Evolutionary conservation across 106 monocot species (phyloP).

Genomic region (Dendrobium huoshanense): DNA sequence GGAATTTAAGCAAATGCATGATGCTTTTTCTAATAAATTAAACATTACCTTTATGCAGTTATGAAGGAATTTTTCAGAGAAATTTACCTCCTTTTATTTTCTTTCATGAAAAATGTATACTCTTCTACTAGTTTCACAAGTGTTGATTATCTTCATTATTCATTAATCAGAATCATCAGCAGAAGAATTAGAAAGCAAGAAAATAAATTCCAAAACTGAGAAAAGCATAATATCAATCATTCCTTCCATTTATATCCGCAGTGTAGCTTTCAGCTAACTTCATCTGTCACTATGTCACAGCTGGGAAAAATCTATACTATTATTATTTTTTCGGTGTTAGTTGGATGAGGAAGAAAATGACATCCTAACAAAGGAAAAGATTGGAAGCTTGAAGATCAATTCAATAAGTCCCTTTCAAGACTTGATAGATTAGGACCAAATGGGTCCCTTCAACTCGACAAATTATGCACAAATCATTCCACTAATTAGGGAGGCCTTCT

Average conservation of each 20-base stretch:
- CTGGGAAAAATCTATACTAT: not conserved
- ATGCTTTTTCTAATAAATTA: no score
- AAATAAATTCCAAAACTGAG: not conserved
- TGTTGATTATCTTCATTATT: not conserved
- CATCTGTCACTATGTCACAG: not conserved
- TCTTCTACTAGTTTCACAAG: not conserved
- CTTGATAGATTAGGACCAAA: not conserved
- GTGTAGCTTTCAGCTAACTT: constrained; percentile 4
- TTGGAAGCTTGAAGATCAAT: not conserved
- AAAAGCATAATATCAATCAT: constrained; percentile 1
- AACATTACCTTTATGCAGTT: no score
- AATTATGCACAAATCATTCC: constrained; percentile 6
- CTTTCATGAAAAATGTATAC: not conserved
- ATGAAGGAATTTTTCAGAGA: no score
- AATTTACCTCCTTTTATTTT: no score
- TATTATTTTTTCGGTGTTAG: not conserved
- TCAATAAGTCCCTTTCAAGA: constrained; percentile 5
- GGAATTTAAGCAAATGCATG: no score
- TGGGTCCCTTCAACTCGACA: not conserved
- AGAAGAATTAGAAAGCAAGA: not conserved
- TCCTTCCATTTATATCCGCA: not conserved
- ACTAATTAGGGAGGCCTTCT: not conserved
- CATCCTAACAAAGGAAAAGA: not conserved
- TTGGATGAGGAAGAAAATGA: constrained; percentile 4
- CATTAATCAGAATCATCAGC: not conserved